Conservation (phyloP, 1,284 basidiomycete genomes). For the Puccinia triticina region DNA sequence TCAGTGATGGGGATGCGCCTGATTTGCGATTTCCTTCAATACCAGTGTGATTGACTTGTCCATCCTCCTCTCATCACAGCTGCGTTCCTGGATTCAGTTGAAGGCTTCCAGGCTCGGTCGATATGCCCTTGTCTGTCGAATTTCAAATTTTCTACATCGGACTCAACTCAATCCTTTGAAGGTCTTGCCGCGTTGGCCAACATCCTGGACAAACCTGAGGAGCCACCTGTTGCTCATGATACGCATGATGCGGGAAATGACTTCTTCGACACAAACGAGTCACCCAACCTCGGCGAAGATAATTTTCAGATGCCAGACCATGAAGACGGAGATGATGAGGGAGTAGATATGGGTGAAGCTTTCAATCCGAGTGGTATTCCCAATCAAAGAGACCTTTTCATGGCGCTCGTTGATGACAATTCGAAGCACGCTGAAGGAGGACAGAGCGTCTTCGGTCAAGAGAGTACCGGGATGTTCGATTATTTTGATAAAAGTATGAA, state of each 20-base stretch:
- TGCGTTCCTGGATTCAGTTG: conserved; percentile 70
- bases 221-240: conserved; percentile 34
- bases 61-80: conserved; percentile 52
- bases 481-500: conserved; percentile 88
- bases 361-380: conserved; percentile 73
- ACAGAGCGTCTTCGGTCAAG: conserved; percentile 47
- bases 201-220: conserved; percentile 32
- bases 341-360: conserved; percentile 54
- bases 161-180: conserved; percentile 61
- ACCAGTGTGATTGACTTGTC: conserved; percentile 6
- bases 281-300: conserved; percentile 51
- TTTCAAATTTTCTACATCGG: conserved; percentile 74
- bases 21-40: too few species aligned
- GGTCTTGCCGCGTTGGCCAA: conserved; percentile 34
- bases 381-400: conserved; percentile 73
- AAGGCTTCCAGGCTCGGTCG: conserved; percentile 68
- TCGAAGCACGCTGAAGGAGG: conserved; percentile 33
- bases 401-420: conserved; percentile 63
- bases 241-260: conserved; percentile 52
- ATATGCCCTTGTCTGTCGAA: conserved; percentile 78
- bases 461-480: conserved; percentile 72
- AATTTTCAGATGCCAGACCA: conserved; percentile 23
- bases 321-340: conserved; percentile 52
- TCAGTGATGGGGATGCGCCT: conserved; percentile 51
- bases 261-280: conserved; percentile 53